Conservation (phyloP, 169 alveolate species). For the Cyclospora cayetanensis region DNA sequence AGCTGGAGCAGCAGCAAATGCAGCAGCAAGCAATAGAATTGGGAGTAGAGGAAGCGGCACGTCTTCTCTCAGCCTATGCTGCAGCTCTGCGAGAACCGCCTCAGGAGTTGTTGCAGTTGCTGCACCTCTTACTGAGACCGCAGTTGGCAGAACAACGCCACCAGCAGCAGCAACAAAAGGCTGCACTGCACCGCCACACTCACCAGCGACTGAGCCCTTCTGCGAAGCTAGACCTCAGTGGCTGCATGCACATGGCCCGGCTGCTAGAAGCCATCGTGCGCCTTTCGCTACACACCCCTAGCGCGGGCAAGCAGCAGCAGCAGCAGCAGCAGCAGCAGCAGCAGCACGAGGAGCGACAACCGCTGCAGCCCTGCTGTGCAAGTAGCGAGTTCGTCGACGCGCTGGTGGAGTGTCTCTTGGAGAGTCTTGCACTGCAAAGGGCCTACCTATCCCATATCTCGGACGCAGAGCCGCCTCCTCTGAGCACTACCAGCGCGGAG, state of each 20-base stretch:
- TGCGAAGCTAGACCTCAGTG: neutral
- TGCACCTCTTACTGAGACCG: neutral
- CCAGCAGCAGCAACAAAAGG: constrained; percentile 8
- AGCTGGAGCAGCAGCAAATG: neutral
- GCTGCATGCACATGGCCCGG: constrained; percentile 46
- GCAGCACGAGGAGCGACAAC: neutral
- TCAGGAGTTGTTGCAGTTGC: neutral
- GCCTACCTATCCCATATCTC: neutral
- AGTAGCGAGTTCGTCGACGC: neutral
- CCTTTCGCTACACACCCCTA: constrained; percentile 6
- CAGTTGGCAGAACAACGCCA: neutral
- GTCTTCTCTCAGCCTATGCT: constrained; percentile 4
- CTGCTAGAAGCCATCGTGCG: neutral
- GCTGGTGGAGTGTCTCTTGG: neutral
- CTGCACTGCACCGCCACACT: too few species aligned
- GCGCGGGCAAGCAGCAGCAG: neutral
- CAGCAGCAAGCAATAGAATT: neutral
- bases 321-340: neutral
- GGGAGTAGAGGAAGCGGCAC: constrained; percentile 5
- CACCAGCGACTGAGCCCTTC: neutral
- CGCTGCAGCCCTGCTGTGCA: neutral
- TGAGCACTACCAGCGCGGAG: neutral
- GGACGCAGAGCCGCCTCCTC: neutral
- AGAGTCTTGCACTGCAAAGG: neutral
- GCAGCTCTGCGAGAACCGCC: constrained; percentile 9